phyloP scores from a whole-genome alignment of 1,139 yeast species.

The Yamadazyma spencermartinsiae region DNA sequence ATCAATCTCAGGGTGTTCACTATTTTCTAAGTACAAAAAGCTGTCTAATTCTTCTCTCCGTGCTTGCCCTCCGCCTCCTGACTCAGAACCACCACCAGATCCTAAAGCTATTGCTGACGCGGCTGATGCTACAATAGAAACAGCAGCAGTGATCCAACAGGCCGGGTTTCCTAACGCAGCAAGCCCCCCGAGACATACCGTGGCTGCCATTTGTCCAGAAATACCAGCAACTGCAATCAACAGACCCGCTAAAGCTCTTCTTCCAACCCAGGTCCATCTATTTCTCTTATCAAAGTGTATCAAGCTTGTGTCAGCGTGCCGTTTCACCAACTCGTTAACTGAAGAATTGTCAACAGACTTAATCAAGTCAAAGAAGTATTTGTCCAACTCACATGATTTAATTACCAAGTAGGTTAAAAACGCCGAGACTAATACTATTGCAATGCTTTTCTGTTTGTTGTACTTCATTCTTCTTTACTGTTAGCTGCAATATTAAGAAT shows the following conservation, averaged over 20 bases:
- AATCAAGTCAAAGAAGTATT: not conserved
- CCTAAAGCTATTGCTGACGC: not conserved
- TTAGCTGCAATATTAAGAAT: not conserved
- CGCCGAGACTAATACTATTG: not conserved
- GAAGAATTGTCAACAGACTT: not conserved
- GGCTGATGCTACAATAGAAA: not conserved
- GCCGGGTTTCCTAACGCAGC: not conserved
- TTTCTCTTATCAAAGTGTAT: not conserved
- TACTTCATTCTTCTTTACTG: not conserved
- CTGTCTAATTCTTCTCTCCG: not conserved
- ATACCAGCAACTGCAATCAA: not conserved
- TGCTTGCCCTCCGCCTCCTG: not conserved
- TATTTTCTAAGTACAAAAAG: not conserved
- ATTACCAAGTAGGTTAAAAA: not conserved
- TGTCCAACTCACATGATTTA: not conserved
- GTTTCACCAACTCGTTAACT: not conserved
- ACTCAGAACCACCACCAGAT: not conserved
- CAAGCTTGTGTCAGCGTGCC: not conserved
- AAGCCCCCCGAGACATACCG: not conserved
- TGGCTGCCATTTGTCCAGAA: not conserved
- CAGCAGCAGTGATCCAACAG: not conserved
- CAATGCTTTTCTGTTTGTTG: not conserved
- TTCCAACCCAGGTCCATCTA: not conserved
- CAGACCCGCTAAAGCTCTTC: not conserved
- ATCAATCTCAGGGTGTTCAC: not conserved